phyloP scores from a whole-genome alignment of 2,329 filamentous ascomycete species.

The Pestalotiopsis sp. region DNA sequence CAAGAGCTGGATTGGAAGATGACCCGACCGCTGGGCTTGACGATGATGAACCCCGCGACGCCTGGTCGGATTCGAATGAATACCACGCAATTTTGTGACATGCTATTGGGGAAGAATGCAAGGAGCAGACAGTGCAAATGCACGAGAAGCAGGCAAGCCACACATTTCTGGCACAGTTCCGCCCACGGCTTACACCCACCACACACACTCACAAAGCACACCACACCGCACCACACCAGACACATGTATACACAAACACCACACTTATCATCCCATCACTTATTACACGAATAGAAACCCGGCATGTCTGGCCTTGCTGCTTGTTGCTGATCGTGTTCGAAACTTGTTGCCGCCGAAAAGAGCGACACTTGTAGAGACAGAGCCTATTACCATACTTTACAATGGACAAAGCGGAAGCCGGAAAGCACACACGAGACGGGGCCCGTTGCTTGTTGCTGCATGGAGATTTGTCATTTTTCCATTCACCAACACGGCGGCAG shows the following conservation, averaged over 20 bases:
- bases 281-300: conserved; percentile 3
- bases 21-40: conserved; percentile 2
- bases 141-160: background rate
- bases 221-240: background rate
- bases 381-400: background rate
- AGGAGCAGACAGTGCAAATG: conserved; percentile 4
- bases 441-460: background rate
- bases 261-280: background rate
- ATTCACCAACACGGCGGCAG: background rate
- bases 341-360: background rate
- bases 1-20: conserved; percentile 3
- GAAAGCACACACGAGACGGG: background rate
- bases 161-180: background rate
- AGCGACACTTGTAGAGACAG: background rate
- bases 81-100: background rate
- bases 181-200: background rate
- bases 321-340: background rate
- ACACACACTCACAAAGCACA: conserved; percentile 1
- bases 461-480: background rate
- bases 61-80: background rate
- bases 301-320: conserved; percentile 8
- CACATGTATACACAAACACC: background rate
- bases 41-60: conserved; percentile 8
- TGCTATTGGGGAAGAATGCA: background rate
- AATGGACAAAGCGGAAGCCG: background rate